Percentiles rank a stretch among this genome's conserved stretches.
These are phyloP conservation scores for Henckelia pumila DNA, from an alignment of 257 asterid genomes.

Conservation along the genomic window DNA sequence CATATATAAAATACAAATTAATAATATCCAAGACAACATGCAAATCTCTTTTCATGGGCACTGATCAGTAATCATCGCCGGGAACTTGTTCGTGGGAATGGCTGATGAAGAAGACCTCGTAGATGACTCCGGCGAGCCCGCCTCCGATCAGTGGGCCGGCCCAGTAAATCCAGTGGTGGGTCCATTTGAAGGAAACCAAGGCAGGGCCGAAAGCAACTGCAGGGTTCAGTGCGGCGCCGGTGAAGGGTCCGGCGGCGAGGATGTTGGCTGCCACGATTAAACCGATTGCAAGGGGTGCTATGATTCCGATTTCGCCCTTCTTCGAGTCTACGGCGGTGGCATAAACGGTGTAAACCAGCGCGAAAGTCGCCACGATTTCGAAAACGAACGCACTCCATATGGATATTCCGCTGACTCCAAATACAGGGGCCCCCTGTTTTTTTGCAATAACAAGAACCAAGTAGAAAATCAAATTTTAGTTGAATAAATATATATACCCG, in stretches of 20 bases:
- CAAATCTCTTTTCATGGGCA: neutral
- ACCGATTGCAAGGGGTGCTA: constrained; percentile 51
- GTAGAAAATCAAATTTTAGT: too few species aligned
- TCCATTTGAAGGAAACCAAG: constrained; percentile 38
- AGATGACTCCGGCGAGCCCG: constrained; percentile 16
- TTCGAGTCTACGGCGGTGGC: constrained; percentile 48
- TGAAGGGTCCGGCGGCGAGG: constrained; percentile 43
- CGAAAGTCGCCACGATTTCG: constrained; percentile 46
- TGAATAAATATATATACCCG: too few species aligned
- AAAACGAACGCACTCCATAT: constrained; percentile 37
- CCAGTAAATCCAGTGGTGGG: constrained; percentile 49
- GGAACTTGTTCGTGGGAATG: neutral
- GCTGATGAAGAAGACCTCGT: constrained; percentile 20
- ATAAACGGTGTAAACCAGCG: constrained; percentile 45
- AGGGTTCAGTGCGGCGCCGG: constrained; percentile 50
- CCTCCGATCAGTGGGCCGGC: constrained; percentile 40
- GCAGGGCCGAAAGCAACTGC: constrained; percentile 52
- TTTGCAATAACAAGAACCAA: too few species aligned
- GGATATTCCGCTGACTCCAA: constrained; percentile 24
- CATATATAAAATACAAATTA: neutral
- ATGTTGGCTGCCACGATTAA: constrained; percentile 46
- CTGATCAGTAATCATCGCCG: neutral
- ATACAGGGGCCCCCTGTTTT: neutral
- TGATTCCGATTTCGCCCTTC: constrained; percentile 36
- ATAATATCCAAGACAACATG: too few species aligned